Percentiles rank a stretch among this genome's conserved stretches.
These are phyloP conservation scores for Saccharomyces mikatae DNA, from an alignment of 805 yeast species.

Conservation along the genomic window DNA sequence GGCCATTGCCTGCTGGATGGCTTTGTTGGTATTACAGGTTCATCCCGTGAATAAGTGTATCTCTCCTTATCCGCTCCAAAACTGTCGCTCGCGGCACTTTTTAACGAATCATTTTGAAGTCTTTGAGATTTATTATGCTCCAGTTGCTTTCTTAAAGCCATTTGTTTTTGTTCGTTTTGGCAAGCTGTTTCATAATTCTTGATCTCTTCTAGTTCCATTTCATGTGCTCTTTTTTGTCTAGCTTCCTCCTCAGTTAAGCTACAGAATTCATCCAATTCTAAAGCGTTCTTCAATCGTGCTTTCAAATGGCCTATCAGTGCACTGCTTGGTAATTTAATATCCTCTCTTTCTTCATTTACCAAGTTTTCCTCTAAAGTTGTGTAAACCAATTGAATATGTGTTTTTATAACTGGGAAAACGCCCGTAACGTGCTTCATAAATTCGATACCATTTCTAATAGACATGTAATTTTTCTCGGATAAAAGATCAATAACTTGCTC, in stretches of 20 bases:
- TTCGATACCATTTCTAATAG: constrained; percentile 71
- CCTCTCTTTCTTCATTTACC: constrained; percentile 59
- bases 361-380: constrained; percentile 42
- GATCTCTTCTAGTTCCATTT: constrained; percentile 18
- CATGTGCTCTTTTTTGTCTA: constrained; percentile 3
- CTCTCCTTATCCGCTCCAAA: neutral
- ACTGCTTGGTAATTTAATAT: constrained; percentile 66
- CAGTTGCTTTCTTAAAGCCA: constrained; percentile 15
- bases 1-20: constrained; percentile 8
- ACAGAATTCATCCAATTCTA: constrained; percentile 50
- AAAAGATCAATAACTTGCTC: constrained; percentile 19
- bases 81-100: neutral
- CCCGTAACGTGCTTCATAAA: constrained; percentile 59
- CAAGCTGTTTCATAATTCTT: constrained; percentile 10
- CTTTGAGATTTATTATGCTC: constrained; percentile 16
- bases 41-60: neutral
- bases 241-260: constrained; percentile 29
- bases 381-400: constrained; percentile 50
- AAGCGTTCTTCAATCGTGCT: constrained; percentile 44
- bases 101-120: neutral
- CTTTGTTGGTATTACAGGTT: neutral
- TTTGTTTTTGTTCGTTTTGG: constrained; percentile 21
- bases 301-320: constrained; percentile 62
- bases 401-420: constrained; percentile 59
- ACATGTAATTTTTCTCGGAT: constrained; percentile 52